Evolutionary conservation across 768 basidiomycete genomes (phyloP), one percentile per base, ranked within the genome.

Genomic region (Megacollybia marginata): DNA sequence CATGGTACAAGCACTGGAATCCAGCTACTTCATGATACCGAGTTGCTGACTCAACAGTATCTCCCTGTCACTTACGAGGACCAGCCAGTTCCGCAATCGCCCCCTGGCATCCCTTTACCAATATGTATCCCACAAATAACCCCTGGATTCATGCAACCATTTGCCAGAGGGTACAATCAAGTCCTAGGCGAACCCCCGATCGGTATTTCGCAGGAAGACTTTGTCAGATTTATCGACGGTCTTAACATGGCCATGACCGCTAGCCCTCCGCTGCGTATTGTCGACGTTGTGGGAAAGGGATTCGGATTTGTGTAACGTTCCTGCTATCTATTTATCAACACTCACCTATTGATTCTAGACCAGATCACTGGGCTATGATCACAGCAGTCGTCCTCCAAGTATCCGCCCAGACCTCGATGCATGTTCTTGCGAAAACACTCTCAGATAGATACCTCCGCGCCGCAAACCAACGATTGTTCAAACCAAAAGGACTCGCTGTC

Each of bases 181-280:
- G 51, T 43, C 2, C 36, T 62, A 35, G 6, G 6, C 23, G 54
- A 55, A 47, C 18, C 38, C 18, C 36, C 20, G 12, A 49, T 52
- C 19, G 54, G 57, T 9, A 52, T 62, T 20, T 31, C 52, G 6
- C 55, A 53, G 19, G 54, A 55, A 5, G 52, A 59, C 23, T 55
- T 58, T n/a, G 43, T 62, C 9, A 50, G 53, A 12, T 62, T 62
- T 33, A 48, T 57, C 10, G 61, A 59, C 45, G 61, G 59, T 0
- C 47, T 62, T 4, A 62, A 62, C 51, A 35, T 62, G 4, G 61
- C 61, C 2, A 62, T 62, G 51, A 58, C 55, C 5, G 61, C 59
- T 0, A 58, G 56, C 45, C 61, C 61, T 2, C 61, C 61, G 6
- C 56, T 62, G 15, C 53, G 59, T 19, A 53, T 60, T 9, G 57